Base-by-base conservation (phyloP, 2,329 filamentous ascomycete genomes). In the Xylariaceae sp. region DNA sequence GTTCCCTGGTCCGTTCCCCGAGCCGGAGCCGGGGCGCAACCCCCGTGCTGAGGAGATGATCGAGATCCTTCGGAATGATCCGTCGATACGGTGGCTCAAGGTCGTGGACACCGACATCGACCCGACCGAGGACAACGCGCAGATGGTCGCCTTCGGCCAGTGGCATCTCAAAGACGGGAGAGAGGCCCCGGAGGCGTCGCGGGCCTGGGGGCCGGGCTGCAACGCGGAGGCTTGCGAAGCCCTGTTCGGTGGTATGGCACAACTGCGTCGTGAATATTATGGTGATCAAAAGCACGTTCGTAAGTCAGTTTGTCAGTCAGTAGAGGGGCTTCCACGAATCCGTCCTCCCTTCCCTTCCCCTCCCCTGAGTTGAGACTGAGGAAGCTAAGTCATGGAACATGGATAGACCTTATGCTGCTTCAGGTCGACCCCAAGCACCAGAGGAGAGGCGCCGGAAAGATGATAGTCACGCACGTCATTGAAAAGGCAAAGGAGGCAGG, bases 351-450 rank as follows among this genome's bases (percentile, higher is more conserved):
- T n/a, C n/a, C n/a, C n/a, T n/a, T n/a, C n/a, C n/a, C n/a, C n/a
- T n/a, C n/a, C n/a, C n/a, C n/a, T n/a, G n/a, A n/a, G n/a, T n/a
- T n/a, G n/a, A n/a, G n/a, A n/a, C n/a, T n/a, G n/a, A n/a, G n/a
- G n/a, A n/a, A n/a, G n/a, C n/a, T n/a, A n/a, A n/a, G n/a, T n/a
- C n/a, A n/a, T n/a, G 17, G 11, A 34, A 19, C 3, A 27, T 13
- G 19, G 43, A 66, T 26, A 47, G 66, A 65, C 43, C 54, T 68
- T 9, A 52, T 59, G 7, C 44, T 57, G 21, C 53, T 69, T 4
- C 55, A 56, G n/a, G 65, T 65, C n/a, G 59, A 66, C 38, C 66
- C 67, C 0, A 55, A 63, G 9, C 62, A 67, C 34, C 60, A 65
- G 34, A 46, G 59, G 6, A 61, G 63, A n/a, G 66, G 64, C 2